Evolutionary conservation across 2,329 filamentous ascomycete genomes (phyloP).

Genomic region (Chrysoporthe cubensis): DNA sequence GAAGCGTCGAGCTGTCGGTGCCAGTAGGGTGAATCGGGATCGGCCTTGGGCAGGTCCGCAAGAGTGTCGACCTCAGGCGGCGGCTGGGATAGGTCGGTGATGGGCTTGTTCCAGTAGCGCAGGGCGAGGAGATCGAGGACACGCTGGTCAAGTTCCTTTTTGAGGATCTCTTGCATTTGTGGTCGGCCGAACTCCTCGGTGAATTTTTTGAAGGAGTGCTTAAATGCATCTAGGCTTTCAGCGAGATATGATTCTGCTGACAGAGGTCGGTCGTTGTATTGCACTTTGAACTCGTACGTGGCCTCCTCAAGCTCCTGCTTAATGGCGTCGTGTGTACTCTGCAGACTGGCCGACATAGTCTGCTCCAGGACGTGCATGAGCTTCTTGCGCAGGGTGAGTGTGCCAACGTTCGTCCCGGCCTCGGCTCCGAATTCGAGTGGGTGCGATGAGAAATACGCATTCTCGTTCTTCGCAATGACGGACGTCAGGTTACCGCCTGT

Average conservation of each 20-base stretch:
- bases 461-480: conserved; percentile 86
- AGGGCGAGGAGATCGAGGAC: conserved; percentile 92
- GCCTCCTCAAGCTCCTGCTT: conserved; percentile 95
- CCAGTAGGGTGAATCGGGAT: conserved; percentile 87
- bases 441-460: conserved; percentile 83
- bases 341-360: conserved; percentile 92
- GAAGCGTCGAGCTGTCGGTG: conserved; percentile 92
- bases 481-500: conserved; percentile 73
- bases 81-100: conserved; percentile 75
- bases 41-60: conserved; percentile 79
- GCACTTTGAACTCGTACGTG: conserved; percentile 98
- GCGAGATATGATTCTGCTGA: conserved; percentile 96
- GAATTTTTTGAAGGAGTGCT: conserved; percentile 96
- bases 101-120: conserved; percentile 95
- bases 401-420: conserved; percentile 77
- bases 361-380: conserved; percentile 96
- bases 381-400: conserved; percentile 86
- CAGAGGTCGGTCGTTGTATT: conserved; percentile 95
- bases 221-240: conserved; percentile 93
- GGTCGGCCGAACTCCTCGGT: conserved; percentile 85
- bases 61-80: conserved; percentile 73
- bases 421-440: conserved; percentile 77
- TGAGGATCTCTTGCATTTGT: conserved; percentile 87
- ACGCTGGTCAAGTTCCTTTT: conserved; percentile 90
- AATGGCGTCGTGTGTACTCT: conserved; percentile 88